Percentiles rank a stretch among this genome's conserved stretches.
These are phyloP conservation scores for Yamadazyma taylorii DNA, from an alignment of 1,139 yeast genomes.

Conservation along the genomic window DNA sequence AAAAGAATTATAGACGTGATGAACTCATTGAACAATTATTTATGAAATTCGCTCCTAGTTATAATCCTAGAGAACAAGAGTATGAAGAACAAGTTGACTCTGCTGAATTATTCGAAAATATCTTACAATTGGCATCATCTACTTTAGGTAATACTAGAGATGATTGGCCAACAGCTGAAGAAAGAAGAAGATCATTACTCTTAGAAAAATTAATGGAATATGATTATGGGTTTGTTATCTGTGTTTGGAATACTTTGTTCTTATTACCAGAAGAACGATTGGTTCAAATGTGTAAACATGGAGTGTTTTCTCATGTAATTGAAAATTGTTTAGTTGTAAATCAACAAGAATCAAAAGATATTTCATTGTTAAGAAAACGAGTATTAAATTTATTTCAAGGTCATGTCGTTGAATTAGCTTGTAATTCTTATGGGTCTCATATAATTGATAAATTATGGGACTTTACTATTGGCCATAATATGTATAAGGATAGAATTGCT, in stretches of 20 bases:
- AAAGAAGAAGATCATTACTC: constrained; percentile 76
- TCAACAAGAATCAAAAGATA: constrained; percentile 43
- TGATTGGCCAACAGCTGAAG: constrained; percentile 92
- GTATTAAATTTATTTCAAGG: constrained; percentile 64
- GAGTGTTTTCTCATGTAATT: constrained; percentile 85
- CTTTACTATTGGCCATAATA: constrained; percentile 73
- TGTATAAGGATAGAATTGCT: constrained; percentile 86
- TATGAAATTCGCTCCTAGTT: constrained; percentile 57
- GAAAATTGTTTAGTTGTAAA: constrained; percentile 54
- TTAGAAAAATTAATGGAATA: constrained; percentile 69
- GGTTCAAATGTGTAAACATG: constrained; percentile 76
- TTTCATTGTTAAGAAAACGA: constrained; percentile 62
- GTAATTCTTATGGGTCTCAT: constrained; percentile 92
- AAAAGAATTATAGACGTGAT: constrained; percentile 62
- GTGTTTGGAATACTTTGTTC: constrained; percentile 61
- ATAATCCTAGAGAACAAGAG: constrained; percentile 26
- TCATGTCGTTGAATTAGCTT: constrained; percentile 59
- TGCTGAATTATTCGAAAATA: constrained; percentile 58
- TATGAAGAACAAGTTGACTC: constrained; percentile 26
- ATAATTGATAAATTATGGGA: constrained; percentile 82
- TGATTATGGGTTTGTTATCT: constrained; percentile 57
- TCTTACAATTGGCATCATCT: constrained; percentile 62
- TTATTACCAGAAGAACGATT: constrained; percentile 59
- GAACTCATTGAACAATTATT: constrained; percentile 63
- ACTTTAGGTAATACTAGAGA: constrained; percentile 80